Base-by-base conservation (phyloP, 805 yeast genomes). In the Komagataella pastoris region DNA sequence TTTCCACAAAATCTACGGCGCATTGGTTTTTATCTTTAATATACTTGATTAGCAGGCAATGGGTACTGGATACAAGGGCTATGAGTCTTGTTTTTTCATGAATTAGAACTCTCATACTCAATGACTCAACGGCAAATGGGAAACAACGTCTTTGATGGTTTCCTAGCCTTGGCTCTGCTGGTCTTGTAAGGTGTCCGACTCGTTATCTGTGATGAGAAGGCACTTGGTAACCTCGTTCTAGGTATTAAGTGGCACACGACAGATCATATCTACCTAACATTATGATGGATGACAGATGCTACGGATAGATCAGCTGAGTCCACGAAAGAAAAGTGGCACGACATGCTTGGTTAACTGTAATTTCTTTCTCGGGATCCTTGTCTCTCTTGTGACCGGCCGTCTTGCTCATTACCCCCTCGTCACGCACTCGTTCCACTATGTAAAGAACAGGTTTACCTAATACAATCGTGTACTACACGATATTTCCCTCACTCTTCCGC, bases 1-100 rank as follows among this genome's bases (percentile, higher is more conserved):
- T 71, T 14, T 72, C 63, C 3, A 71, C 68, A 50, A 78, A 65
- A 60, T 78, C 81, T 50, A 77, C 75, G 17, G 77, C 75, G 59
- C 81, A 76, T 46, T 67, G 64, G 6, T 61, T 62, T 8, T 60
- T 56, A 17, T 62, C 58, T 12, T 60, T 53, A 21, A 75, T 68
- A 45, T 71, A 67, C 46, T 76, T 71, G 55, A 79, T 70, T 3
- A 77, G 65, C 24, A 79, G 60, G 0, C 73, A 78, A 58, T 71
- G 76, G 7, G 73, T 61, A 17, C 57, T 62, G 6, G 78, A 74
- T 7, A 64, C 67, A 36, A 75, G 60, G 0, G 75, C 75, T 49
- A 75, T 54, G 2, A 74, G 70, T 51, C 79, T 58, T 7, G 67
- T 66, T 10, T 58, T 58, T 48, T 63, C 67, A 46, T 61, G 65